Conservation (phyloP, 2,329 filamentous ascomycete genomes). For the Ramularia collo-cygni region DNA sequence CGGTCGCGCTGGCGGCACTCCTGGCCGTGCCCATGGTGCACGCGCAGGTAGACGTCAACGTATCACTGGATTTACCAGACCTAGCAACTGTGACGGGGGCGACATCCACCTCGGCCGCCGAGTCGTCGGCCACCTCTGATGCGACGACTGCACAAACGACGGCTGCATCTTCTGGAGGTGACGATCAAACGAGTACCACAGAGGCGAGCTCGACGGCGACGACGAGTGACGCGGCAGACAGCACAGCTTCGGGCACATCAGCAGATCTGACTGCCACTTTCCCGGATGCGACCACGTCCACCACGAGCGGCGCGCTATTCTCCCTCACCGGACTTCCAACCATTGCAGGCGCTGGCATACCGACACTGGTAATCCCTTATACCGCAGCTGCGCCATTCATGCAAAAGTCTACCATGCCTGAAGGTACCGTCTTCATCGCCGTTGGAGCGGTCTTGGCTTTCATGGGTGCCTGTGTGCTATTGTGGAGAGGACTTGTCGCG, state of each 20-base stretch:
- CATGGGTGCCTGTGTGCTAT: slow-evolving; percentile 70
- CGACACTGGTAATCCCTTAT: slow-evolving; percentile 70
- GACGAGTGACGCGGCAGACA: slow-evolving; percentile 16
- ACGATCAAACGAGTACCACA: slow-evolving; percentile 17
- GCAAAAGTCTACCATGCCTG: slow-evolving; percentile 75
- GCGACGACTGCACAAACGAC: slow-evolving; percentile 24
- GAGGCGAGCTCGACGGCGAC: slow-evolving; percentile 15
- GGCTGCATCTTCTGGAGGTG: no score
- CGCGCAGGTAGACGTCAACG: slow-evolving; percentile 14
- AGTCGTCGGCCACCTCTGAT: slow-evolving; percentile 13
- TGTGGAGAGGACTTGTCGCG: slow-evolving; percentile 82
- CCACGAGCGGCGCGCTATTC: slow-evolving; percentile 21
- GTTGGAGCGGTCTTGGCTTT: slow-evolving; percentile 84
- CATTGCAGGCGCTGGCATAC: slow-evolving; percentile 52
- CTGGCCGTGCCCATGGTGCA: slow-evolving; percentile 17
- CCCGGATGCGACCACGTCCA: slow-evolving; percentile 21
- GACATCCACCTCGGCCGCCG: slow-evolving; percentile 13
- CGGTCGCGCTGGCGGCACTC: slow-evolving; percentile 20
- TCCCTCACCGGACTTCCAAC: slow-evolving; percentile 44
- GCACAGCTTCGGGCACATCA: no score
- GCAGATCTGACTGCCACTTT: no score
- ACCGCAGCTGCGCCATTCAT: slow-evolving; percentile 84
- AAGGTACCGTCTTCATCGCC: slow-evolving; percentile 93
- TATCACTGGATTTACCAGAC: slow-evolving; percentile 18
- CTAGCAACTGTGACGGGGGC: slow-evolving; percentile 21